These are phyloP conservation scores for Brassica nigra DNA, from an alignment of 345 rosid species.

Conservation along the genomic window DNA sequence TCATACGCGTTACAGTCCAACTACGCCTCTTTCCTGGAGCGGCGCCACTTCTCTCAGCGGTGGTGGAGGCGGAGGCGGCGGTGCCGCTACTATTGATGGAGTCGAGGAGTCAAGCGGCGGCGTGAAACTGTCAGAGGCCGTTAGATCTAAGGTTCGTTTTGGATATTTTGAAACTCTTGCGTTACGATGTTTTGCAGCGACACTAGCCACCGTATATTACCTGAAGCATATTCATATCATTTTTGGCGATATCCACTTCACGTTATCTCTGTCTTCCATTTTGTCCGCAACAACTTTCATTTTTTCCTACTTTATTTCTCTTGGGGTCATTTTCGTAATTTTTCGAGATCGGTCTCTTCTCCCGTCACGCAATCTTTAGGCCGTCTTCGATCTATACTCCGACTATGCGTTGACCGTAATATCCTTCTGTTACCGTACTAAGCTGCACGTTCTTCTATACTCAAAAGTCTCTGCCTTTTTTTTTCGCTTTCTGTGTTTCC, in stretches of 20 bases:
- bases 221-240: neutral
- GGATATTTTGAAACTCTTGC: neutral
- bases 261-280: slow-evolving; percentile 28
- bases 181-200: slow-evolving; percentile 5
- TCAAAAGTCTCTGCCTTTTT: neutral
- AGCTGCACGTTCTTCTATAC: neutral
- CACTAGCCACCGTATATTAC: slow-evolving; percentile 14
- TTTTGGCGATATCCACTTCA: neutral
- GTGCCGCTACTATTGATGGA: slow-evolving; percentile 45
- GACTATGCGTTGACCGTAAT: slow-evolving; percentile 23
- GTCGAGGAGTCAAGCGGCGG: slow-evolving; percentile 67
- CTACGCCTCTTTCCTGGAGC: slow-evolving; percentile 90
- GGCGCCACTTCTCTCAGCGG: slow-evolving; percentile 70
- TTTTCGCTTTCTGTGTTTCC: neutral
- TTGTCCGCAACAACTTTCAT: slow-evolving; percentile 12
- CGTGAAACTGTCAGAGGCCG: slow-evolving; percentile 40
- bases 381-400: slow-evolving; percentile 20
- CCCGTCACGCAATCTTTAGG: slow-evolving; percentile 24
- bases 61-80: slow-evolving; percentile 35
- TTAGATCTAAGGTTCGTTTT: slow-evolving; percentile 82
- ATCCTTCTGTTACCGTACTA: neutral
- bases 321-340: slow-evolving; percentile 23
- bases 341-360: slow-evolving; percentile 20
- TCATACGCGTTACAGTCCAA: slow-evolving; percentile 64
- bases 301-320: neutral